phyloP scores from a whole-genome alignment of 2,329 filamentous ascomycete genomes.

The Aspergillus ochraceus region DNA sequence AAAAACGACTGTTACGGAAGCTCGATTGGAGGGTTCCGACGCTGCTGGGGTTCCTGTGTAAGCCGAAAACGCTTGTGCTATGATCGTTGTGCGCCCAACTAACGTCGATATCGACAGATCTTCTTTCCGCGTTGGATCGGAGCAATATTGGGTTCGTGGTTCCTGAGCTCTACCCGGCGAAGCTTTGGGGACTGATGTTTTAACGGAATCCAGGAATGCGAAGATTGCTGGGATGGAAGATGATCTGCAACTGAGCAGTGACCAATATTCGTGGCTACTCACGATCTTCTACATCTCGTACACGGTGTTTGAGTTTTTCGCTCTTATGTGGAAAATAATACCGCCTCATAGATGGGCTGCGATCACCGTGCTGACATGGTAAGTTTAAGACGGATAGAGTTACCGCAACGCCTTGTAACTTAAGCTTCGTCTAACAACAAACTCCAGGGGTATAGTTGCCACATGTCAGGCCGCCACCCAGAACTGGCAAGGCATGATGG shows the following conservation, averaged over 20 bases:
- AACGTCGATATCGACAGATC: slow-evolving; percentile 31
- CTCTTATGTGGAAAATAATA: slow-evolving; percentile 47
- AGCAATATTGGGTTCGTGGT: slow-evolving; percentile 50
- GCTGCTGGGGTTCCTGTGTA: slow-evolving; percentile 42
- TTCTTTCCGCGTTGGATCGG: slow-evolving; percentile 51
- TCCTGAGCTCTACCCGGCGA: not conserved
- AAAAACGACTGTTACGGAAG: slow-evolving; percentile 38
- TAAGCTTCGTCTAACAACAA: slow-evolving; percentile 10
- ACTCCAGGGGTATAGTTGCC: slow-evolving; percentile 46
- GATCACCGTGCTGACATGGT: slow-evolving; percentile 44
- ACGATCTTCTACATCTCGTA: slow-evolving; percentile 57
- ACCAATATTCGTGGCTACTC: slow-evolving; percentile 52
- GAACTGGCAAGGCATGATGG: slow-evolving; percentile 51
- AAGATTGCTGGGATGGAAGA: slow-evolving; percentile 55
- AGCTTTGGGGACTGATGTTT: slow-evolving; percentile 6
- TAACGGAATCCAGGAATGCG: slow-evolving; percentile 46
- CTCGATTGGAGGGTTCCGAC: slow-evolving; percentile 37
- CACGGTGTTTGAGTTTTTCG: slow-evolving; percentile 43
- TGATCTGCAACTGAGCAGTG: slow-evolving; percentile 49
- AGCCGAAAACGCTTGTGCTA: slow-evolving; percentile 7
- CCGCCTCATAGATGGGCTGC: slow-evolving; percentile 46
- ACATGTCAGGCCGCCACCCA: slow-evolving; percentile 47
- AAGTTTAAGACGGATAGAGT: slow-evolving; percentile 11
- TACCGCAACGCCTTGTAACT: slow-evolving; percentile 9
- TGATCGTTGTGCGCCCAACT: not conserved